Evolutionary conservation across 2,329 filamentous ascomycete species (phyloP), one percentile per base, ranked within the genome.

Genomic region (Emmonsia crescens): DNA sequence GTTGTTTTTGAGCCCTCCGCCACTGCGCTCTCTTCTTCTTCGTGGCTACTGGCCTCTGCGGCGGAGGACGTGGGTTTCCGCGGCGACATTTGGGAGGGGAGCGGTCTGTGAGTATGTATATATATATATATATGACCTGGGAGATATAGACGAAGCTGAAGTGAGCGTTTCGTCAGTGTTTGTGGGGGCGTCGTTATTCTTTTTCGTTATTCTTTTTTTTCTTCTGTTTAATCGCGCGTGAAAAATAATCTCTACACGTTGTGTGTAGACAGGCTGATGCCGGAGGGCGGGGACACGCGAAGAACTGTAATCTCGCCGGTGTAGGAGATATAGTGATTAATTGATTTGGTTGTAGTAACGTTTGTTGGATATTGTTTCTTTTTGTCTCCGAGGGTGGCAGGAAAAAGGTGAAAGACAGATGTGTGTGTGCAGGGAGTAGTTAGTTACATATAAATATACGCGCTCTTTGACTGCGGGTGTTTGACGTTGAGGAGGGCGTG

Each of bases 41-140:
- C 51, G 29, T 54, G 36, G 27, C 31, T 42, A 48, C 64, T 64
- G 38, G 64, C 48, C 46, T 66, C 67, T 64, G 69, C 24, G 55
- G 68, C 67, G 6, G 72, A 72, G 38, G 71, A 69, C 21, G 72
- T 71, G 31, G 74, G 74, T 69, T 74, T 74, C 65, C 72, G 74
- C 33, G 71, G 70, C 38, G 72, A 69, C 70, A 74, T 74, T 59
- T 36, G 19, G 38, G 16, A 16, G 16, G 55, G 16, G 6, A 6
- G 8, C 1, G 29, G 2, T 31, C n/a, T 12, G 55, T 3, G 21
- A 42, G n/a, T 10, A 57, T 42, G 21, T 27, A 27, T 49, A 49
- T 49, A 49, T 46, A 46, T 5, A 46, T n/a, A 21, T 46, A 21
- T 21, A 21, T 29, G 46, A 27, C 10, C 27, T 49, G 46, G 46